phyloP scores from a whole-genome alignment of 1,139 yeast species.

The Yamadazyma atlantica region DNA sequence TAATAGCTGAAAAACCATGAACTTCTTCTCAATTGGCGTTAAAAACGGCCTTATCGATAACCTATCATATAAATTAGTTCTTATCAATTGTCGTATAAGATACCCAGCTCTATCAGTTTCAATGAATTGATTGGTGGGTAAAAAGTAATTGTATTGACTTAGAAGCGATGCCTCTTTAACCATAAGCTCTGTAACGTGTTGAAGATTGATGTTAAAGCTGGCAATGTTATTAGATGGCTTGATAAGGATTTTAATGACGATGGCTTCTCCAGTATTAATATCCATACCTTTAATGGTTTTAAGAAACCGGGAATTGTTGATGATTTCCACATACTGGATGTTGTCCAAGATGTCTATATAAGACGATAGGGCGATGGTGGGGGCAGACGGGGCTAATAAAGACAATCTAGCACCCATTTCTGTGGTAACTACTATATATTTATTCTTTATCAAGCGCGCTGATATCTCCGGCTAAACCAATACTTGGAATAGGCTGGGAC shows the following conservation, averaged over 20 bases:
- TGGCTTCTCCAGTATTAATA: slow-evolving; percentile 56
- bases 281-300: slow-evolving; percentile 81
- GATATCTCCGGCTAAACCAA: too few relatives aligned
- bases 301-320: slow-evolving; percentile 77
- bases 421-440: too few relatives aligned
- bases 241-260: slow-evolving; percentile 77
- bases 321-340: slow-evolving; percentile 69
- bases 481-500: too few relatives aligned
- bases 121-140: slow-evolving; percentile 70
- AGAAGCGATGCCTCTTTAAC: slow-evolving; percentile 39
- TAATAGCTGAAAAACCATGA: slow-evolving; percentile 80
- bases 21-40: slow-evolving; percentile 75
- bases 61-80: slow-evolving; percentile 80
- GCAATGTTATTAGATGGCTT: slow-evolving; percentile 53
- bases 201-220: slow-evolving; percentile 29
- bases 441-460: neutral
- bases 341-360: slow-evolving; percentile 77
- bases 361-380: slow-evolving; percentile 89
- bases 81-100: slow-evolving; percentile 75
- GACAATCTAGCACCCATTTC: slow-evolving; percentile 87
- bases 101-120: slow-evolving; percentile 95
- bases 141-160: slow-evolving; percentile 56
- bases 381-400: slow-evolving; percentile 83
- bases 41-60: slow-evolving; percentile 86
- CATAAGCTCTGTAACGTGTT: slow-evolving; percentile 30